A percentile compares a stretch with the other conserved stretches of the same genome.
These are phyloP conservation scores for Fusarium sacchari DNA, from an alignment of 2,329 filamentous ascomycete genomes.

Conservation along the genomic window DNA sequence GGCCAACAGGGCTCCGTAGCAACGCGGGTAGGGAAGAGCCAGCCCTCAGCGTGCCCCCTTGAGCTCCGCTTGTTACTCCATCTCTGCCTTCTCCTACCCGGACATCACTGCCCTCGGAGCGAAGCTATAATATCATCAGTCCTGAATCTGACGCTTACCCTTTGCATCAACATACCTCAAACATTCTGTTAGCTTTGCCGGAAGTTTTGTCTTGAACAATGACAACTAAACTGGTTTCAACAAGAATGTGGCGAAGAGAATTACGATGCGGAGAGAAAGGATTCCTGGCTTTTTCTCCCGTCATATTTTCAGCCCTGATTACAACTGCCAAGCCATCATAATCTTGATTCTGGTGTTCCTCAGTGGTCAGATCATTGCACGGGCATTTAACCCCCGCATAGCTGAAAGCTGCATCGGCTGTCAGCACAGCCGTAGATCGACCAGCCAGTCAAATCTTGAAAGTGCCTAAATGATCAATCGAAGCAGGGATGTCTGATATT, in stretches of 20 bases:
- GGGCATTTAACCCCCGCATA: not conserved
- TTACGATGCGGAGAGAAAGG: too few species aligned
- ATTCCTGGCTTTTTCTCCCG: accelerated
- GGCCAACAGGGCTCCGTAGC: not conserved
- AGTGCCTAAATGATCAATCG: not conserved
- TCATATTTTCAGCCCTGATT: not conserved
- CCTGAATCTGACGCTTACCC: accelerated
- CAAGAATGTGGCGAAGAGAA: accelerated
- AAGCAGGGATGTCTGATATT: accelerated
- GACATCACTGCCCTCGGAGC: accelerated
- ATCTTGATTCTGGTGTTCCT: not conserved
- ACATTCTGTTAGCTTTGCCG: not conserved
- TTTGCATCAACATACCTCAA: not conserved
- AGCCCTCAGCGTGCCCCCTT: not conserved
- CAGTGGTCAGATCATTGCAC: not conserved
- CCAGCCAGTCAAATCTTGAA: not conserved
- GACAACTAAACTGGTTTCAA: not conserved
- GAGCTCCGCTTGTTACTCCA: not conserved
- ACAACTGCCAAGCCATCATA: not conserved
- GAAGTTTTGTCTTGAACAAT: not conserved
- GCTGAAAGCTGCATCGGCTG: not conserved
- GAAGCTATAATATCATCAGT: not conserved
- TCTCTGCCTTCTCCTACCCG: not conserved
- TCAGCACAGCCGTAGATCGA: not conserved
- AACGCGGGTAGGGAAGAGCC: not conserved